phyloP scores from a whole-genome alignment of 129 eudicot species.

The Lonicera japonica region DNA sequence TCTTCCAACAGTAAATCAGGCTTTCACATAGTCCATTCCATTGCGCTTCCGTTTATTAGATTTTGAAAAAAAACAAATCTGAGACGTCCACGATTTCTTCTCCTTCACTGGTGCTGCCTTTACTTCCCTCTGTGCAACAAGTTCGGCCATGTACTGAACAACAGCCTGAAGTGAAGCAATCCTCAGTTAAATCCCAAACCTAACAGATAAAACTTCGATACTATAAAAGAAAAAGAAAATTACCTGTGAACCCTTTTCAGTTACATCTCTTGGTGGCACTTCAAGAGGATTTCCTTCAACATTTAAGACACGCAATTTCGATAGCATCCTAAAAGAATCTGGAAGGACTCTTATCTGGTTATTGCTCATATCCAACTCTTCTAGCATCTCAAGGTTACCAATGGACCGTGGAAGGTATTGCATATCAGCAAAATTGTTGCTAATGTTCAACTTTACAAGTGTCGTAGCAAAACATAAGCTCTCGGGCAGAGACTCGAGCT shows the following conservation, averaged over 20 bases:
- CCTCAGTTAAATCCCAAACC: background rate
- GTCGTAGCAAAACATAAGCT: constrained; percentile 86
- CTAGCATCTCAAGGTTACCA: constrained; percentile 87
- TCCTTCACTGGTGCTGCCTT: constrained; percentile 63
- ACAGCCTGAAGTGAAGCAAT: constrained; percentile 51
- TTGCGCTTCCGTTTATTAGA: constrained; percentile 72
- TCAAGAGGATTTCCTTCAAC: constrained; percentile 86
- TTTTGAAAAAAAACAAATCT: constrained; percentile 49
- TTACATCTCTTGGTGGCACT: constrained; percentile 56
- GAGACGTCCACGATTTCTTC: constrained; percentile 69
- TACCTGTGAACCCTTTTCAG: constrained; percentile 66
- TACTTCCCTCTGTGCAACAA: constrained; percentile 49
- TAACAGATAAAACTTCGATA: background rate
- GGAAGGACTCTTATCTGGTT: constrained; percentile 78
- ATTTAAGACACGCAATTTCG: constrained; percentile 49
- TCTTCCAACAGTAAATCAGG: constrained; percentile 24
- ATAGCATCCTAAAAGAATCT: constrained; percentile 68
- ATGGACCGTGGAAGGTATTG: constrained; percentile 77
- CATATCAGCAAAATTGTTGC: constrained; percentile 88
- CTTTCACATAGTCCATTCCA: constrained; percentile 41
- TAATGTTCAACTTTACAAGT: constrained; percentile 63
- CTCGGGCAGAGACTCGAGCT: constrained; percentile 74
- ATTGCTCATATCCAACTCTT: constrained; percentile 70
- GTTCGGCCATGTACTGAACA: constrained; percentile 67
- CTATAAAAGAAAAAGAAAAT: background rate